A percentile compares a stretch with the other conserved stretches of the same genome.
phyloP scores from a whole-genome alignment of 2,329 filamentous ascomycete genomes.

The Cladosporium sp. region DNA sequence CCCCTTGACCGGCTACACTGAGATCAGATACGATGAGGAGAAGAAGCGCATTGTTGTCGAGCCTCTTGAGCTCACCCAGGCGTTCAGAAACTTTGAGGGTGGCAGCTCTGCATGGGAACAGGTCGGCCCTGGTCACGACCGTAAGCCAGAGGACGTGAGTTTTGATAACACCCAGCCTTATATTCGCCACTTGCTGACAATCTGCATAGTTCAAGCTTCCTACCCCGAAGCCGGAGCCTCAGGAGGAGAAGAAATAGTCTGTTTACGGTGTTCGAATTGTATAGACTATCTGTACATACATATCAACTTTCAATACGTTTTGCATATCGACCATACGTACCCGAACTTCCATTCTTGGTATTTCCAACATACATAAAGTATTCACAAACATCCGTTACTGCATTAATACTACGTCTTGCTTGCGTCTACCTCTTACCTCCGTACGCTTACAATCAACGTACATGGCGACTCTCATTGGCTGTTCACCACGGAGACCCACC shows the following conservation, averaged over 20 bases:
- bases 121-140: conserved; percentile 66
- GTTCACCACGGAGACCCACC: no score
- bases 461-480: background rate
- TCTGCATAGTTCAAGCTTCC: conserved; percentile 74
- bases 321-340: background rate
- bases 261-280: conserved; percentile 14
- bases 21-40: conserved; percentile 97
- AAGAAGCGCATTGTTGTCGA: conserved; percentile 99
- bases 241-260: conserved; percentile 83
- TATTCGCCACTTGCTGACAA: conserved; percentile 10
- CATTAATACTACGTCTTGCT: no score
- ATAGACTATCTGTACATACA: conserved; percentile 35
- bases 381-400: no score
- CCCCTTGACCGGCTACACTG: conserved; percentile 94
- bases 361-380: no score
- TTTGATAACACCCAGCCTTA: conserved; percentile 12
- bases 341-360: no score
- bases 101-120: conserved; percentile 57
- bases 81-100: conserved; percentile 97
- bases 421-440: no score
- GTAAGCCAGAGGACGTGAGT: conserved; percentile 66
- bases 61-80: conserved; percentile 94
- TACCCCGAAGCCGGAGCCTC: conserved; percentile 89
- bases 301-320: conserved; percentile 3
- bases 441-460: background rate